Evolutionary conservation across 345 rosid genomes (phyloP).

Genomic region (Hevea brasiliensis): DNA sequence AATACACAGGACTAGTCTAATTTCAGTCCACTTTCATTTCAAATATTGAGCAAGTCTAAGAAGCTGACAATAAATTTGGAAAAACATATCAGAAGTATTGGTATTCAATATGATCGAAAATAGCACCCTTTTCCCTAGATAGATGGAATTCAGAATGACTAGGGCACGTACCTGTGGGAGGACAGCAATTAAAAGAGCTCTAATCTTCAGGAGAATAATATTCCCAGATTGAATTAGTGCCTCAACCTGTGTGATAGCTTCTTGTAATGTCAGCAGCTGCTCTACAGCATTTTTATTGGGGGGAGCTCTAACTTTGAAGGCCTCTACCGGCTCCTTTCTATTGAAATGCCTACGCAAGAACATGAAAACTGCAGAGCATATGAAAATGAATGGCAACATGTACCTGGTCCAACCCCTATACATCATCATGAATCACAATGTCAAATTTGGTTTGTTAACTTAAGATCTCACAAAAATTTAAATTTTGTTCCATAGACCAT

Average conservation of each 20-base stretch:
- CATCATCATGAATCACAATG: constrained; percentile 18
- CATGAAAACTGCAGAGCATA: constrained; percentile 58
- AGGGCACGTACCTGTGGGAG: constrained; percentile 64
- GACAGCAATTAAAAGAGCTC: constrained; percentile 80
- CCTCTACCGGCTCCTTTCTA: constrained; percentile 53
- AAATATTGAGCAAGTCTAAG: neutral
- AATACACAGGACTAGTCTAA: neutral
- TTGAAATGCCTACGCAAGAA: constrained; percentile 56
- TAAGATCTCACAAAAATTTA: constrained; percentile 1
- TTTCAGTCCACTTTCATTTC: neutral
- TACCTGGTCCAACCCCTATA: constrained; percentile 74
- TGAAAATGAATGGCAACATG: constrained; percentile 52
- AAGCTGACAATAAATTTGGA: neutral
- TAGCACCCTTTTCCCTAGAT: neutral
- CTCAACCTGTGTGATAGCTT: constrained; percentile 65
- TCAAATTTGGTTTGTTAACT: constrained; percentile 11
- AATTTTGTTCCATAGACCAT: constrained; percentile 8
- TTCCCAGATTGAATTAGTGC: constrained; percentile 74
- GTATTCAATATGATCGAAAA: neutral
- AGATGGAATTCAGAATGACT: neutral
- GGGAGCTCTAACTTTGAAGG: constrained; percentile 62
- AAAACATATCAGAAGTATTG: neutral
- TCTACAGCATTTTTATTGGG: constrained; percentile 83
- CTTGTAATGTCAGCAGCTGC: constrained; percentile 81
- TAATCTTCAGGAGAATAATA: constrained; percentile 74